Base-by-base conservation (phyloP, 768 basidiomycete species). In the Coprinellus micaceus region DNA sequence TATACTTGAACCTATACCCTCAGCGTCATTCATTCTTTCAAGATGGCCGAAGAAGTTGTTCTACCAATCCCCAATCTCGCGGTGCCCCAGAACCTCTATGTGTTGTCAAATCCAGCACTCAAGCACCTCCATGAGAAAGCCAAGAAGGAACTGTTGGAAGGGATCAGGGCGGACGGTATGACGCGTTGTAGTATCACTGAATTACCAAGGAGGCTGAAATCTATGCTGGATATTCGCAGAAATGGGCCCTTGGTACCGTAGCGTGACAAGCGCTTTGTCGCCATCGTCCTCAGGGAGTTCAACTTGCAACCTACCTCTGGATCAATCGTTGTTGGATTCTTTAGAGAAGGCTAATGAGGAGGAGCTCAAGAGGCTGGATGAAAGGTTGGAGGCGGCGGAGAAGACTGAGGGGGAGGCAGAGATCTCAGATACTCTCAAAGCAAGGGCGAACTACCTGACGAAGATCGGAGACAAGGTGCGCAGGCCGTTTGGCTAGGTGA, bases 391-490 rank as follows among this genome's bases (percentile, higher is more conserved):
- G 52, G 94, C 96, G 62, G 94, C 96, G 0, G 81, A 92, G 74
- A 88, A 91, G 75, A 91, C 85, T 2, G 87, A 95, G 65, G 96
- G 95, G 57, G 95, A 98, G 69, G 88, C 88, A 1, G 96, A 98
- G 70, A 91, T 98, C 56, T 85, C 85, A 19, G 96, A 98, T 63
- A 88, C 86, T 1, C 77, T 98, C 39, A 84, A 88, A 55, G 89
- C 88, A 1, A 79, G 85, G 59, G 96, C 96, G 19, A 88, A 84
- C 60, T 94, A 94, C 72, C 68, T 94, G 7, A 92, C 92, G 11
- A 78, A 82, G 61, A 97, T 98, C 62, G 96, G 95, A 2, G 92
- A 95, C 71, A 94, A 78, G 68, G 78, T 77, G 25, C n/a, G 61
- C 43, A 13, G 36, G 25, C n/a, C 17, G 13, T 78, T 74, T 79